Evolutionary conservation across 2,329 filamentous ascomycete genomes (phyloP).

Genomic region (Albifimbria verrucaria): DNA sequence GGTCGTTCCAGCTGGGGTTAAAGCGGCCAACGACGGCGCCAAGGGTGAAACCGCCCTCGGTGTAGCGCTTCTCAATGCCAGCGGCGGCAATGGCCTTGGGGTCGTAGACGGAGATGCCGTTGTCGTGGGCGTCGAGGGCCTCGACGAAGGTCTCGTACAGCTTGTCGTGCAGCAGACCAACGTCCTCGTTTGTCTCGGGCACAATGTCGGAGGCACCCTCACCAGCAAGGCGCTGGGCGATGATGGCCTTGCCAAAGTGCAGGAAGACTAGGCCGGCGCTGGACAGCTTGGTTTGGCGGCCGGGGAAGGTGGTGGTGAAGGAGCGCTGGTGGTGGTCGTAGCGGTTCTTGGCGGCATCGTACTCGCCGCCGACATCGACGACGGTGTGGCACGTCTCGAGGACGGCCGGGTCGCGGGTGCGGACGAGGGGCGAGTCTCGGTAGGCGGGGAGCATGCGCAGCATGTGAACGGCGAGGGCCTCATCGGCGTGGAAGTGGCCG

Average conservation of each 20-base stretch:
- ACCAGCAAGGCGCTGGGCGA: conserved; percentile 52
- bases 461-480: conserved; percentile 95
- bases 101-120: conserved; percentile 84
- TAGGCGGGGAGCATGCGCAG: conserved; percentile 86
- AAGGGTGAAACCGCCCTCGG: conserved; percentile 77
- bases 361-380: conserved; percentile 95
- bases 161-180: conserved; percentile 77
- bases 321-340: conserved; percentile 98
- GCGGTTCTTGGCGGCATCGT: conserved; percentile 71
- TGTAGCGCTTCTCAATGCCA: conserved; percentile 78
- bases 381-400: conserved; percentile 88
- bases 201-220: neutral
- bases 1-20: conserved; percentile 80
- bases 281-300: conserved; percentile 81
- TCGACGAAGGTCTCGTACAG: conserved; percentile 93
- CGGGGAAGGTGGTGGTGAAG: conserved; percentile 82
- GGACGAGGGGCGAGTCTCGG: conserved; percentile 67
- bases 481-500: conserved; percentile 98
- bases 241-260: conserved; percentile 86
- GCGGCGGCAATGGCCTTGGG: conserved; percentile 64
- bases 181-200: conserved; percentile 58
- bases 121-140: conserved; percentile 96
- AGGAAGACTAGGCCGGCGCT: conserved; percentile 93
- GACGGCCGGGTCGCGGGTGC: conserved; percentile 78
- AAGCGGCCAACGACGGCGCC: conserved; percentile 77